These are phyloP conservation scores for Xylariales sp. DNA, from an alignment of 2,329 filamentous ascomycete species.

Conservation along the genomic window DNA sequence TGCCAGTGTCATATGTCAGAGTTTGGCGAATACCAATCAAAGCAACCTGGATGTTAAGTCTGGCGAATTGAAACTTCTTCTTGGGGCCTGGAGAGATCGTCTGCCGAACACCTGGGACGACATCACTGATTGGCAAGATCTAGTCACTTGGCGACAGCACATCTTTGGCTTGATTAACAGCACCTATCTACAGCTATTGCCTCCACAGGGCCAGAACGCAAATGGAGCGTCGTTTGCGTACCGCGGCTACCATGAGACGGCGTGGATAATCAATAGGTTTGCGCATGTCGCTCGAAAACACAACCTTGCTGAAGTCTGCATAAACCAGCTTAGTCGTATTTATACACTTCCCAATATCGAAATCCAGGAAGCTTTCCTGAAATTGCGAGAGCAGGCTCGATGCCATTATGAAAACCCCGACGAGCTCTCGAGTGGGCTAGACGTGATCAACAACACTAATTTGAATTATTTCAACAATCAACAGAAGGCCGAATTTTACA, in stretches of 20 bases:
- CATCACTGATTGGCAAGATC: slow-evolving; percentile 98
- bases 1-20: slow-evolving; percentile 94
- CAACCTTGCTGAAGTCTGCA: slow-evolving; percentile 95
- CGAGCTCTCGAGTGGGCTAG: slow-evolving; percentile 90
- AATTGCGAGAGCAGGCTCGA: slow-evolving; percentile 97
- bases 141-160: slow-evolving; percentile 99
- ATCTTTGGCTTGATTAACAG: slow-evolving; percentile 98
- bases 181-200: slow-evolving; percentile 88
- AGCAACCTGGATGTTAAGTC: slow-evolving; percentile 93
- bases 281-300: slow-evolving; percentile 98
- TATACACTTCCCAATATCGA: slow-evolving; percentile 99
- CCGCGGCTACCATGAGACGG: slow-evolving; percentile 96
- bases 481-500: slow-evolving; percentile 99
- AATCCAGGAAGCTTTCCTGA: slow-evolving; percentile 98
- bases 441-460: slow-evolving; percentile 99
- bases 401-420: slow-evolving; percentile 97
- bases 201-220: slow-evolving; percentile 81
- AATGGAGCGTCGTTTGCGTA: slow-evolving; percentile 96
- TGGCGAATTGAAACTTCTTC: slow-evolving; percentile 90
- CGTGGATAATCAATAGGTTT: slow-evolving; percentile 99
- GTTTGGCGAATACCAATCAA: slow-evolving; percentile 84
- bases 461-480: slow-evolving; percentile 96
- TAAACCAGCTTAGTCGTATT: slow-evolving; percentile 95
- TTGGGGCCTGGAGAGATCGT: slow-evolving; percentile 95
- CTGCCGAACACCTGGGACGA: slow-evolving; percentile 99